These are phyloP conservation scores for Eragrostis tef DNA, from an alignment of 202 grass and related monocot genomes.

Conservation along the genomic window DNA sequence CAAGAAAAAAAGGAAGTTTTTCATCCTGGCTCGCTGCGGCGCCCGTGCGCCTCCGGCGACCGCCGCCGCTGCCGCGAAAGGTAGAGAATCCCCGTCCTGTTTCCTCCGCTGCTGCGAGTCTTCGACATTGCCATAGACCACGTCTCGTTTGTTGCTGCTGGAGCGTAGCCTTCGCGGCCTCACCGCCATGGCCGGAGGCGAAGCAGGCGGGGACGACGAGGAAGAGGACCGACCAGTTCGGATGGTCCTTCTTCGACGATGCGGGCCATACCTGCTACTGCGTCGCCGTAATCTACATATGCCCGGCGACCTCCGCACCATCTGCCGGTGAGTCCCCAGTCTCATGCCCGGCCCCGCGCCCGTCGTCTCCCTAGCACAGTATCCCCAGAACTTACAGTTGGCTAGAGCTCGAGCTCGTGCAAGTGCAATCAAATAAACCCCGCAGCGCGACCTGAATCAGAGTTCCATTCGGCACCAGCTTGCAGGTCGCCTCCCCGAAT, in stretches of 20 bases:
- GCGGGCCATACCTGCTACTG: too few relatives aligned
- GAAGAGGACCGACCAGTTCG: not conserved
- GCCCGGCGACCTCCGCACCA: not conserved
- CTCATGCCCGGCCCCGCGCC: not conserved
- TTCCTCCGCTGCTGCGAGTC: not conserved
- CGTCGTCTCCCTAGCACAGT: not conserved
- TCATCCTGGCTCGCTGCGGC: not conserved
- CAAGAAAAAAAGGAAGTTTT: too few relatives aligned
- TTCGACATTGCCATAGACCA: not conserved
- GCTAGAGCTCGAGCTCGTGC: not conserved
- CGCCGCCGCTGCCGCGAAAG: not conserved
- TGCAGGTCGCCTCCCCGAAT: not conserved
- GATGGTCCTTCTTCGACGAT: not conserved
- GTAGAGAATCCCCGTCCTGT: not conserved
- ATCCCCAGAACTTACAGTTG: too few relatives aligned
- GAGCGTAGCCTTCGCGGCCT: not conserved
- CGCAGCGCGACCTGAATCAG: not conserved
- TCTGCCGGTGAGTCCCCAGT: not conserved
- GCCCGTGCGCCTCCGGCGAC: not conserved
- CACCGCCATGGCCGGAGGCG: not conserved
- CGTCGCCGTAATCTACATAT: too few relatives aligned
- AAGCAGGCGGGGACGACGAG: not conserved
- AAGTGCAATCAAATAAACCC: not conserved
- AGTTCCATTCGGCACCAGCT: too few relatives aligned
- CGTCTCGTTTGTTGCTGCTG: not conserved